phyloP scores from a whole-genome alignment of 2,329 filamentous ascomycete species.

The Fusarium metavorans region DNA sequence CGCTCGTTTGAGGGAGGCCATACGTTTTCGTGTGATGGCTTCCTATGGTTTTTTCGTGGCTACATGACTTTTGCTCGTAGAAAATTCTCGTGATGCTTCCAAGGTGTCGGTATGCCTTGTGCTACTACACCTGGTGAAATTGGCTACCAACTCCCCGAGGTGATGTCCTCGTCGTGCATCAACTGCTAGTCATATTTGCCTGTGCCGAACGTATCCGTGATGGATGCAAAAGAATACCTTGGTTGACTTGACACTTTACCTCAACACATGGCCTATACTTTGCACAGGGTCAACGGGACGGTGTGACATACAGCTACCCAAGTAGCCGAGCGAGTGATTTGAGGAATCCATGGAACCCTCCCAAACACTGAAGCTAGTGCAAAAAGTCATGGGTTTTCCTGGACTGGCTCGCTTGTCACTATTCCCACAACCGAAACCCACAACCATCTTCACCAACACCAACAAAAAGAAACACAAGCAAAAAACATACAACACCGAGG shows the following conservation, averaged over 20 bases:
- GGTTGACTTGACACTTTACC: background rate
- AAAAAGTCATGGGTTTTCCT: background rate
- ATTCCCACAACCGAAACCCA: background rate
- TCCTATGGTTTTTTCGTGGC: constrained; percentile 59
- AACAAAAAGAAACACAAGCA: background rate
- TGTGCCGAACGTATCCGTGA: background rate
- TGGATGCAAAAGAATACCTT: background rate
- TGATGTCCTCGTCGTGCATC: background rate
- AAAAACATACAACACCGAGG: constrained; percentile 32
- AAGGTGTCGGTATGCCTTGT: background rate
- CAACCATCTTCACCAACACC: background rate
- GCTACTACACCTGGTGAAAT: background rate
- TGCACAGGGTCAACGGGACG: background rate
- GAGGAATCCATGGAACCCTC: background rate
- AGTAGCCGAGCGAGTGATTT: background rate
- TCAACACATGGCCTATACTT: background rate
- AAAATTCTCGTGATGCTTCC: constrained; percentile 8
- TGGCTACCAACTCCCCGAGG: background rate
- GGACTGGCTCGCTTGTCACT: background rate
- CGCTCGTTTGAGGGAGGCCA: constrained; percentile 60
- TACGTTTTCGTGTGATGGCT: constrained; percentile 54
- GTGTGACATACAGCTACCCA: background rate
- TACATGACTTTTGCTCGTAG: constrained; percentile 45
- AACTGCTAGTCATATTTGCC: background rate
- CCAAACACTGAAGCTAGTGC: background rate